Conservation (phyloP, 2,329 filamentous ascomycete genomes). For the Trichoderma hamatum region DNA sequence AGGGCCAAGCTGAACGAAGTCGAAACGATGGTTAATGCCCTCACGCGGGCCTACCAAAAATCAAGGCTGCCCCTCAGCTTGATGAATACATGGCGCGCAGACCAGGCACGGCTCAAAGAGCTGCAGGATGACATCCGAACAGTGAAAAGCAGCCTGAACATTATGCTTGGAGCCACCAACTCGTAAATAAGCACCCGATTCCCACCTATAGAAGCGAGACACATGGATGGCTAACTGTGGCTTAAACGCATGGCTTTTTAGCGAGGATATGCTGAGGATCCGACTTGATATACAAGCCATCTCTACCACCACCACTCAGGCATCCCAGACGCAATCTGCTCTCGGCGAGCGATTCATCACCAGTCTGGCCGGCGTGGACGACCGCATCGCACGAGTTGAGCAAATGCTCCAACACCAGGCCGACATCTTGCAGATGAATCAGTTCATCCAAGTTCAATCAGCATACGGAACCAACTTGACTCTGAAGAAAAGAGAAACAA, state of each 20-base stretch:
- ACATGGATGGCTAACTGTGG: neutral
- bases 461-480: neutral
- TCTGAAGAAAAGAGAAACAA: neutral
- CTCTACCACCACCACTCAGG: neutral
- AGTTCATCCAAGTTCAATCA: slow-evolving; percentile 34
- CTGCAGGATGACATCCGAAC: slow-evolving; percentile 36
- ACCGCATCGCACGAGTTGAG: slow-evolving; percentile 35
- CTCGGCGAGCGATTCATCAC: slow-evolving; percentile 30
- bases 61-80: slow-evolving; percentile 28
- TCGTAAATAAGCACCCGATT: slow-evolving; percentile 30
- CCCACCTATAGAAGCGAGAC: neutral
- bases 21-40: slow-evolving; percentile 31
- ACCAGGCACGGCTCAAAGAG: slow-evolving; percentile 33
- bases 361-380: slow-evolving; percentile 33
- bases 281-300: neutral
- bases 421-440: slow-evolving; percentile 32
- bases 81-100: slow-evolving; percentile 31
- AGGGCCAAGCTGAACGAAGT: slow-evolving; percentile 35
- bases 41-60: slow-evolving; percentile 28
- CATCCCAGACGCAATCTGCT: neutral
- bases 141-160: slow-evolving; percentile 37
- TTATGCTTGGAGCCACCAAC: slow-evolving; percentile 37
- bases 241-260: neutral
- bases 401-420: slow-evolving; percentile 33
- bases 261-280: neutral